Base-by-base conservation (phyloP, 2,329 filamentous ascomycete genomes). In the Ascochyta pisi region DNA sequence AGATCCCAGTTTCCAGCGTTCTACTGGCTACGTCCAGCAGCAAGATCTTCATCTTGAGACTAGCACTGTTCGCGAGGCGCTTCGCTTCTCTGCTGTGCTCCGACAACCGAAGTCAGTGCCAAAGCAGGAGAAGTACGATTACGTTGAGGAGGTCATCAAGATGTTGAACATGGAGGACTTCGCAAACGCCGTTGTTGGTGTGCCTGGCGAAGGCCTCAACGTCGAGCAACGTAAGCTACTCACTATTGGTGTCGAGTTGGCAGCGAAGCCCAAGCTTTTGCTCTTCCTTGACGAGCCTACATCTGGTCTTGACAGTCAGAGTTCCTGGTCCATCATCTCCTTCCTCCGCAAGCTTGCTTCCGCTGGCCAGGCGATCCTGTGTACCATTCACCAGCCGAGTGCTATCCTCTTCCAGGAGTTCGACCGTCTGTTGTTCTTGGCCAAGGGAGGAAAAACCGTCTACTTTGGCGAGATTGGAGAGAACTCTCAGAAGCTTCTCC, bases 161-260 rank as follows among this genome's bases (percentile, higher is more conserved):
- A 84, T 89, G 79, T 78, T 89, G 23, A 83, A 86, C 68, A 88
- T 89, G 86, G 76, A 83, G 26, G 86, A 88, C 49, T 89, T 87
- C 54, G 85, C 86, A 12, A 84, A 89, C 40, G 86, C 86, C 0
- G 81, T 89, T 3, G 86, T 89, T 26, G 87, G 87, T 58, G 78
- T 84, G 0, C 84, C 85, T 0, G 86, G 86, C 0, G 82, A 81
- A 50, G 86, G 83, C 83, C 77, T 90, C 13, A 86, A 86, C 10
- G 86, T 90, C 5, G 87, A 90, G 70, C 85, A 90, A 70, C 81
- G 86, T 54, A 91, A 91, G 74, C 80, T 87, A 44, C 78, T 90
- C 8, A 90, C 88, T 0, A 91, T 91, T 56, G 89, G 86, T 58
- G 88, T 90, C 9, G 89, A 91, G 68, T 77, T 91, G 13, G 88